Evolutionary conservation across 2,329 filamentous ascomycete species (phyloP).

Genomic region (Colletotrichum tropicale): DNA sequence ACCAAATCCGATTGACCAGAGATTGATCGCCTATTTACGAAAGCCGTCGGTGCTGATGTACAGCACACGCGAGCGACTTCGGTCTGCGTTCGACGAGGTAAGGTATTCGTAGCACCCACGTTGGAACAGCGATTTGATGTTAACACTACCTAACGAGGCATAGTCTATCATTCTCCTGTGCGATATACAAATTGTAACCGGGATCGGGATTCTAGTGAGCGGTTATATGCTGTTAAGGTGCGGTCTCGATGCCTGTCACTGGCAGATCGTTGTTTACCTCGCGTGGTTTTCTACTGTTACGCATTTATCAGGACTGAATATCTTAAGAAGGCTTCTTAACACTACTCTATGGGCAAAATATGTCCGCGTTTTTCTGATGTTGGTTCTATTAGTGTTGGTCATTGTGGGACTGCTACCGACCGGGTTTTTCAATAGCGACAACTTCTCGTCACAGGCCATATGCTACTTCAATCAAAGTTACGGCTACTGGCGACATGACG

Average conservation of each 20-base stretch:
- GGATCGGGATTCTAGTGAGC: neutral
- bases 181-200: neutral
- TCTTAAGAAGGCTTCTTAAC: neutral
- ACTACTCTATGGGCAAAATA: neutral
- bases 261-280: neutral
- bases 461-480: neutral
- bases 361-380: neutral
- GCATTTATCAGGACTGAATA: neutral
- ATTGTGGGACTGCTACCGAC: neutral
- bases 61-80: neutral
- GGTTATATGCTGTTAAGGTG: neutral
- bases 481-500: neutral
- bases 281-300: neutral
- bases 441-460: neutral
- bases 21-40: neutral
- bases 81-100: neutral
- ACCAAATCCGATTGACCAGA: neutral
- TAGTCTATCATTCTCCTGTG: neutral
- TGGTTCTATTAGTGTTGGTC: neutral
- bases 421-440: neutral
- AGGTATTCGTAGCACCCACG: too few species aligned
- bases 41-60: neutral
- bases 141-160: neutral
- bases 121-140: too few species aligned
- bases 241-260: neutral